A percentile compares a stretch with the other conserved stretches of the same genome.
These are phyloP conservation scores for Hortaea werneckii DNA, from an alignment of 2,329 filamentous ascomycete species.

Conservation along the genomic window DNA sequence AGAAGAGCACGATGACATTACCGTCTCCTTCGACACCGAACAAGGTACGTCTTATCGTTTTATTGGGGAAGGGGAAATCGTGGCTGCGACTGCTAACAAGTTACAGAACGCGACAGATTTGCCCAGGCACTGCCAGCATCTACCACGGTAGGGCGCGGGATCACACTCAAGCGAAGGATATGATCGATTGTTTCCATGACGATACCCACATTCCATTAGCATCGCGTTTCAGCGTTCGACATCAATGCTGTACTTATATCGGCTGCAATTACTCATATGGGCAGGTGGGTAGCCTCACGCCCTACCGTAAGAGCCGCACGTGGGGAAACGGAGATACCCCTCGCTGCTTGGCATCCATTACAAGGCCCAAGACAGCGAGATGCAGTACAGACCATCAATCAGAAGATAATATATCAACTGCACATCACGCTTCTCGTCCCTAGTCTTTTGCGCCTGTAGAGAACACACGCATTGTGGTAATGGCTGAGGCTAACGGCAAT, in stretches of 20 bases:
- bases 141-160: constrained; percentile 28
- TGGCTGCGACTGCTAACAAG: no score
- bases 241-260: no score
- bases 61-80: no score
- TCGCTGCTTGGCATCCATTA: no score
- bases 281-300: background rate
- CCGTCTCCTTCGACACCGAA: constrained; percentile 72
- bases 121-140: constrained; percentile 36
- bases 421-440: no score
- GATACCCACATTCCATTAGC: background rate
- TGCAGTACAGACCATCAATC: no score
- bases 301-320: background rate
- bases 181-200: constrained; percentile 1
- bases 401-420: no score
- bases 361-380: no score
- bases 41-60: constrained; percentile 30
- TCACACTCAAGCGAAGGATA: constrained; percentile 32
- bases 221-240: background rate
- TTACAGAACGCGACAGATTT: constrained; percentile 36
- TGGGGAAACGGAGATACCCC: no score
- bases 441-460: no score
- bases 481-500: constrained; percentile 9
- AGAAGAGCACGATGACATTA: constrained; percentile 85
- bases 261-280: background rate
- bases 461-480: no score